A percentile compares a stretch with the other conserved stretches of the same genome.
Conservation (phyloP, 768 basidiomycete genomes). For the Lactifluus pinguis region DNA sequence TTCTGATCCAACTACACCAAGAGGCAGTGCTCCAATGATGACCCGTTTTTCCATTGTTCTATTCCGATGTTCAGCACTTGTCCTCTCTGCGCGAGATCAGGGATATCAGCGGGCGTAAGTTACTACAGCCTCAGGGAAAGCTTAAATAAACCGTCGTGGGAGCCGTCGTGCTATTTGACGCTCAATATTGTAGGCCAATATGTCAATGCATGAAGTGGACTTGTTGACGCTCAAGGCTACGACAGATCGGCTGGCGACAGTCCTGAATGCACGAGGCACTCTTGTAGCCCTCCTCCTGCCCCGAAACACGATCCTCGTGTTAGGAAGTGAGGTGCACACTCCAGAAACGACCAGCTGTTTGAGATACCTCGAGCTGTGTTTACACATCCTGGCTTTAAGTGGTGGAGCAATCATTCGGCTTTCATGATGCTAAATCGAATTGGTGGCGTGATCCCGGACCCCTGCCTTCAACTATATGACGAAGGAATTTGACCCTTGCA, state of each 20-base stretch:
- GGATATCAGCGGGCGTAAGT: background rate
- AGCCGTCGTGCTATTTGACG: background rate
- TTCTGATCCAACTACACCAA: too few species aligned
- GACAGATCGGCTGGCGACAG: background rate
- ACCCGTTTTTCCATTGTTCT: background rate
- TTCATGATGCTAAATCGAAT: background rate
- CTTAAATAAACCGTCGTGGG: background rate
- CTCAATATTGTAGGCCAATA: background rate
- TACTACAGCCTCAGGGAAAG: background rate
- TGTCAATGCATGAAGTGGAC: background rate
- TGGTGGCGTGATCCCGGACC: background rate
- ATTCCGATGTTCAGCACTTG: background rate
- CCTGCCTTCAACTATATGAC: background rate
- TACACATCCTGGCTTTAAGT: background rate
- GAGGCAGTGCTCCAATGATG: background rate
- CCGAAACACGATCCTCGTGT: conserved; percentile 1
- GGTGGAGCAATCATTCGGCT: background rate
- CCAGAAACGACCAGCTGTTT: background rate
- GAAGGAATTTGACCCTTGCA: background rate
- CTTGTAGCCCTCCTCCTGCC: background rate
- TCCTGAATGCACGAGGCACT: background rate
- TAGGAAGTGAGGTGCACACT: background rate
- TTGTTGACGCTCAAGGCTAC: background rate
- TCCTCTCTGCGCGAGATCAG: background rate
- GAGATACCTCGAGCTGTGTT: background rate